A percentile compares a stretch with the other conserved stretches of the same genome.
Evolutionary conservation across 2,329 filamentous ascomycete species (phyloP).

Genomic region (Aspergillus chevalieri): DNA sequence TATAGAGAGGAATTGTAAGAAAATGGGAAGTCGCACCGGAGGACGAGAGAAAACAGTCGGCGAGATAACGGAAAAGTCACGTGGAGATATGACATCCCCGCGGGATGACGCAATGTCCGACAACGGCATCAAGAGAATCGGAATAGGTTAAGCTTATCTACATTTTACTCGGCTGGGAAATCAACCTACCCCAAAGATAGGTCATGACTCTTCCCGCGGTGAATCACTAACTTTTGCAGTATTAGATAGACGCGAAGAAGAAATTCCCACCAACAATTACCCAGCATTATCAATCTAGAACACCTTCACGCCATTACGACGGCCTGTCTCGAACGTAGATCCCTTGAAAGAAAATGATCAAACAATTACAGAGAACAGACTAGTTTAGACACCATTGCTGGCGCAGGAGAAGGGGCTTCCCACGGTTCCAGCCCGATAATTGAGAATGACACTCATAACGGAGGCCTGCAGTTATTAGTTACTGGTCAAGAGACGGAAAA

Average conservation of each 20-base stretch:
- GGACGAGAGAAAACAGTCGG: slow-evolving; percentile 9
- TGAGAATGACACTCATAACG: slow-evolving; percentile 51
- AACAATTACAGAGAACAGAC: slow-evolving; percentile 5
- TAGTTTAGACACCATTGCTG: slow-evolving; percentile 34
- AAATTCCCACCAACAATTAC: no score
- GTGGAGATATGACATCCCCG: slow-evolving; percentile 28
- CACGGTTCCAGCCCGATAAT: slow-evolving; percentile 60
- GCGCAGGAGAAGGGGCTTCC: slow-evolving; percentile 69
- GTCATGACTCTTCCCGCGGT: neutral
- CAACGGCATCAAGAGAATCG: slow-evolving; percentile 1
- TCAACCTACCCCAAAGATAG: no score
- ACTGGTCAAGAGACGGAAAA: slow-evolving; percentile 34
- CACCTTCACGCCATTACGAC: neutral
- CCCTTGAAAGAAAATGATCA: neutral
- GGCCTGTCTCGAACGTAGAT: neutral
- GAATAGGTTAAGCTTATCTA: neutral
- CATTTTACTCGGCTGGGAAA: no score
- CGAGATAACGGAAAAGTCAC: slow-evolving; percentile 33
- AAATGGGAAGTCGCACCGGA: slow-evolving; percentile 10
- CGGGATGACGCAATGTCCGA: slow-evolving; percentile 4
- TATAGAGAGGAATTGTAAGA: slow-evolving; percentile 5
- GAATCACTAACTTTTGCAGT: no score
- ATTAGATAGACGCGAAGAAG: no score
- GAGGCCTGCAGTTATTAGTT: slow-evolving; percentile 29
- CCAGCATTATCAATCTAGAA: neutral